phyloP scores from a whole-genome alignment of 192 early-diverging fungal species.

The Entomortierella chlamydospora region DNA sequence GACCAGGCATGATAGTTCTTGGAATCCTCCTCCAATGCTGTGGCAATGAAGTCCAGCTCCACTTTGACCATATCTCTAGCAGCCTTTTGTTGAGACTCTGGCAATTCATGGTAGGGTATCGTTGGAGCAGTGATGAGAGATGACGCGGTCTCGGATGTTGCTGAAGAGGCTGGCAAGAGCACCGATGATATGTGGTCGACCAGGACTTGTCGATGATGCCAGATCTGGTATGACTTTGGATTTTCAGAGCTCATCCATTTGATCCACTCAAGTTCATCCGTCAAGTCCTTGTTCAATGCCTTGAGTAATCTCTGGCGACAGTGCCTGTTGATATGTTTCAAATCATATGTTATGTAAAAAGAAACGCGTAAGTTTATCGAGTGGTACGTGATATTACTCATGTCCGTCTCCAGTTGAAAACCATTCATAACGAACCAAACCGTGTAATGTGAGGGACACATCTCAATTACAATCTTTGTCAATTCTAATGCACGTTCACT shows the following conservation, averaged over 20 bases:
- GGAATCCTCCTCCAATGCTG: slow-evolving; percentile 79
- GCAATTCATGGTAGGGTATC: slow-evolving; percentile 20
- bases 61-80: slow-evolving; percentile 51
- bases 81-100: slow-evolving; percentile 52
- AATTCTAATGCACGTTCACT: slow-evolving; percentile 85
- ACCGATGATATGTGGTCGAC: slow-evolving; percentile 55
- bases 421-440: slow-evolving; percentile 74
- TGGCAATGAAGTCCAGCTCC: slow-evolving; percentile 82
- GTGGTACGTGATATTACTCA: no score
- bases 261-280: slow-evolving; percentile 83
- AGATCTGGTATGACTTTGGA: slow-evolving; percentile 97
- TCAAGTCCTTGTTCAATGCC: slow-evolving; percentile 72
- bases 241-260: slow-evolving; percentile 74
- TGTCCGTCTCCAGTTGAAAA: no score
- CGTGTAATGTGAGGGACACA: slow-evolving; percentile 95
- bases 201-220: slow-evolving; percentile 89
- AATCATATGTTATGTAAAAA: background rate
- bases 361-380: no score
- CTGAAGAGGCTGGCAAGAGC: slow-evolving; percentile 25
- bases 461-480: slow-evolving; percentile 80
- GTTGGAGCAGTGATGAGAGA: slow-evolving; percentile 6
- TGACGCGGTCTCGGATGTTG: background rate
- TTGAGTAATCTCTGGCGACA: slow-evolving; percentile 87
- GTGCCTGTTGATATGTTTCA: slow-evolving; percentile 62
- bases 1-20: slow-evolving; percentile 99